Evolutionary conservation across 2,329 filamentous ascomycete species (phyloP).

Genomic region (Septoria petroselini): DNA sequence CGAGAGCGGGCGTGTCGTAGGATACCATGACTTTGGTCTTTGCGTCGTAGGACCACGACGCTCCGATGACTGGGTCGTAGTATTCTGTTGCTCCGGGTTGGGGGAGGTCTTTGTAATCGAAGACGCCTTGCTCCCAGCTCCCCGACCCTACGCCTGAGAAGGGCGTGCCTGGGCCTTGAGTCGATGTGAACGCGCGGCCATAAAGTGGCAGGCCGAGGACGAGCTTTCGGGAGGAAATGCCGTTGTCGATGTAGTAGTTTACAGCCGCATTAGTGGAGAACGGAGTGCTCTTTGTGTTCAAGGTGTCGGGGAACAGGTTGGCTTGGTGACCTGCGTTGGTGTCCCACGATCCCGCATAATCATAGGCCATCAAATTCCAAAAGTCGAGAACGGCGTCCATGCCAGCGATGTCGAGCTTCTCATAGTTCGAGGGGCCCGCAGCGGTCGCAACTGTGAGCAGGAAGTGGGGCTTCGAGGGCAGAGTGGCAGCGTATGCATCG

Average conservation of each 20-base stretch:
- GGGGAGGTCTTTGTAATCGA: slow-evolving; percentile 82
- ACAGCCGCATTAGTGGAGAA: slow-evolving; percentile 73
- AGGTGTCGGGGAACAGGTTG: slow-evolving; percentile 64
- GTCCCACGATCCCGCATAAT: slow-evolving; percentile 75
- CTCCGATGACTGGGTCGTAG: slow-evolving; percentile 62
- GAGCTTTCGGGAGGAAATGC: slow-evolving; percentile 66
- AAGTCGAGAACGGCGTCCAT: slow-evolving; percentile 48
- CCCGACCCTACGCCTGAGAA: slow-evolving; percentile 73
- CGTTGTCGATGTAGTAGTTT: slow-evolving; percentile 61
- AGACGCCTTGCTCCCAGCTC: slow-evolving; percentile 79
- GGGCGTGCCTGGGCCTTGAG: slow-evolving; percentile 66
- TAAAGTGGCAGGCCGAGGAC: slow-evolving; percentile 90
- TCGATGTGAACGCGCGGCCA: slow-evolving; percentile 77
- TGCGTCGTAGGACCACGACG: slow-evolving; percentile 73
- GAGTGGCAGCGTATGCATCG: slow-evolving; percentile 40
- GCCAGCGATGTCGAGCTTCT: slow-evolving; percentile 41
- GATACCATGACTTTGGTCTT: slow-evolving; percentile 64
- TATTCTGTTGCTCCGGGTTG: slow-evolving; percentile 62
- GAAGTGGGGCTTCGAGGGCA: slow-evolving; percentile 41
- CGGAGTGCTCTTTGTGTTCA: slow-evolving; percentile 64
- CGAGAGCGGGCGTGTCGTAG: slow-evolving; percentile 69
- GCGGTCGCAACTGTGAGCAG: slow-evolving; percentile 47
- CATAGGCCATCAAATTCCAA: slow-evolving; percentile 53
- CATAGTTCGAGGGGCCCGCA: slow-evolving; percentile 44
- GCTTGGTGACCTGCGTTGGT: slow-evolving; percentile 68